These are phyloP conservation scores for Brasilioporus rufonigricans DNA, from an alignment of 768 basidiomycete species.

Conservation along the genomic window DNA sequence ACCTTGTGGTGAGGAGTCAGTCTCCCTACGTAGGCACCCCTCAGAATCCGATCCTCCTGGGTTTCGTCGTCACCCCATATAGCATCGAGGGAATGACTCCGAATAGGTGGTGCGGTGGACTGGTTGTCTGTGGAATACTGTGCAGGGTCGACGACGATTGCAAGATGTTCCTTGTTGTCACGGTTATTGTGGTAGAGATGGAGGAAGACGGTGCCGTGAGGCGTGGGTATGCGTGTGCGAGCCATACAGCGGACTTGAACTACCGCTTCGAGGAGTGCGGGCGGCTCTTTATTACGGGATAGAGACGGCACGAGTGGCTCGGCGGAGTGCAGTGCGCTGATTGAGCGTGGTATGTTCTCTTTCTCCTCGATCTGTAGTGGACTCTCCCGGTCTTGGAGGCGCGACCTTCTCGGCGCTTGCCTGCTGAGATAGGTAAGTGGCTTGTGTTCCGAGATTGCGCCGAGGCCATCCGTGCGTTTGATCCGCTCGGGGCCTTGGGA, in stretches of 20 bases:
- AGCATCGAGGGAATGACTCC: constrained; percentile 78
- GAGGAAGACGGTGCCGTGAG: constrained; percentile 89
- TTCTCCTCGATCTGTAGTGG: constrained; percentile 39
- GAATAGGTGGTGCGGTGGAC: constrained; percentile 55
- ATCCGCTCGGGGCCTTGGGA: constrained; percentile 42
- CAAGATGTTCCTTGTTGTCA: constrained; percentile 94
- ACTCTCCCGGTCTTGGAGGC: constrained; percentile 36
- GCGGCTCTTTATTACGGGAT: constrained; percentile 39
- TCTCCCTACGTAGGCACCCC: constrained; percentile 91
- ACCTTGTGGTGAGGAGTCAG: constrained; percentile 56
- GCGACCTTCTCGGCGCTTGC: constrained; percentile 70
- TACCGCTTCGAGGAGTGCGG: constrained; percentile 29
- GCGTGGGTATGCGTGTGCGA: constrained; percentile 95
- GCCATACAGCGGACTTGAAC: constrained; percentile 92
- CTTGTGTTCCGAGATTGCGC: constrained; percentile 39
- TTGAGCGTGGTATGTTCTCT: constrained; percentile 46
- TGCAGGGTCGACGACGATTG: constrained; percentile 88
- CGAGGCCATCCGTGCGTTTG: constrained; percentile 46
- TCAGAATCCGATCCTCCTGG: constrained; percentile 86
- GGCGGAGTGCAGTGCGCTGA: constrained; percentile 11
- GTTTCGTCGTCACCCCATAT: constrained; percentile 86
- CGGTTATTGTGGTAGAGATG: constrained; percentile 93
- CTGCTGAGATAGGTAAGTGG: constrained; percentile 64
- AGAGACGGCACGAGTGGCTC: constrained; percentile 35
- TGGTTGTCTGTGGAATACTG: constrained; percentile 59